phyloP scores from a whole-genome alignment of 192 early-diverging fungal genomes.

The Coemansia sp. region DNA sequence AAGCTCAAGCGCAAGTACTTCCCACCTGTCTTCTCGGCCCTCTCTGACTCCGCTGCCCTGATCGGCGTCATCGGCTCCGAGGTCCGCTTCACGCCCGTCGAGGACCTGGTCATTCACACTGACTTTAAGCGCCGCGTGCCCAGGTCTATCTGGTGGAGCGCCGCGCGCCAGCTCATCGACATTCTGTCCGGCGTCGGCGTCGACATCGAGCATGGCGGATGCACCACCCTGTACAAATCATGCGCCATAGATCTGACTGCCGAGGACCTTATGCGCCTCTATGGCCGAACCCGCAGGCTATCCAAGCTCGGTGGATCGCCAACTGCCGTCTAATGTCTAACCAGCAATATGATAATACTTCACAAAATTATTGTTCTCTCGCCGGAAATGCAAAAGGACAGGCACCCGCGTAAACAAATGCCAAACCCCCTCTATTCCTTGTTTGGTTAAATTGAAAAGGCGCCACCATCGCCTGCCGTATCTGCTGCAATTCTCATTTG shows the following conservation, averaged over 20 bases:
- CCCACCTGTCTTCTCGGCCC: conserved; percentile 62
- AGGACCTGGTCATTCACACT: conserved; percentile 64
- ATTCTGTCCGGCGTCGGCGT: conserved; percentile 61
- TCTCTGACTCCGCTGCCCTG: conserved; percentile 64
- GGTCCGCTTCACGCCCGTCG: conserved; percentile 72
- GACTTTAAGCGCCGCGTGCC: conserved; percentile 82
- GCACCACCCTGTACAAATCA: conserved; percentile 43
- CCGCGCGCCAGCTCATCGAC: conserved; percentile 60
- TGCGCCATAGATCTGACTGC: conserved; percentile 54
- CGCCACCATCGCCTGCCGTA: too few species aligned
- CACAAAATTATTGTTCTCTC: too few species aligned
- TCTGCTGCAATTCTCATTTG: too few species aligned
- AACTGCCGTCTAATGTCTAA: not conserved
- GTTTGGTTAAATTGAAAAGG: too few species aligned
- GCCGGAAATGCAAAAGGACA: too few species aligned
- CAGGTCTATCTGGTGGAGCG: conserved; percentile 70
- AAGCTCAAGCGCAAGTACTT: conserved; percentile 52
- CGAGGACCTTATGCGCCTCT: conserved; percentile 50
- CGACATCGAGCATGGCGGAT: conserved; percentile 45
- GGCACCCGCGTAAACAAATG: too few species aligned
- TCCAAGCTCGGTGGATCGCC: conserved; percentile 31
- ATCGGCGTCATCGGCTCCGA: conserved; percentile 81
- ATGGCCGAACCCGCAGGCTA: conserved; percentile 41
- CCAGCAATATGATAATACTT: too few species aligned
- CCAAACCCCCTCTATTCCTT: too few species aligned